Conservation (phyloP, 2,329 filamentous ascomycete species). For the Calonectria honghensis region DNA sequence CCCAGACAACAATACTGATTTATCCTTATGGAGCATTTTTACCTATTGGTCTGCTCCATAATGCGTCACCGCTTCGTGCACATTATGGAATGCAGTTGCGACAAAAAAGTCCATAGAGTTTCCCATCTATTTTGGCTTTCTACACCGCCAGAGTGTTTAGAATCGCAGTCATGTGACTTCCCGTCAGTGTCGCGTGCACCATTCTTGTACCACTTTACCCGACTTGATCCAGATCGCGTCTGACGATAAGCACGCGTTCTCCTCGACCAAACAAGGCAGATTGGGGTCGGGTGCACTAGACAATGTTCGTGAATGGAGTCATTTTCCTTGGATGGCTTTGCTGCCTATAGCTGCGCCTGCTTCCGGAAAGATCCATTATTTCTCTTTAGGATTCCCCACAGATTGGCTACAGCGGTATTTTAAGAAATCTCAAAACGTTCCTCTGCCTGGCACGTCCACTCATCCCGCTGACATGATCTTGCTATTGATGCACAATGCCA, state of each 20-base stretch:
- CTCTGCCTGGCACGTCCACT: constrained; percentile 20
- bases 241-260: constrained; percentile 24
- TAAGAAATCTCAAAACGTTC: not conserved
- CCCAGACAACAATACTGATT: not conserved
- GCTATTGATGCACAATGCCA: constrained; percentile 68
- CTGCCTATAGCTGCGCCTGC: constrained; percentile 37
- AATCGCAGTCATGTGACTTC: constrained; percentile 57
- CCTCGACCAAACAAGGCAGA: constrained; percentile 25
- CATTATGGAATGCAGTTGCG: not conserved
- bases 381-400: not conserved
- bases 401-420: constrained; percentile 13
- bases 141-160: not conserved
- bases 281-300: not conserved
- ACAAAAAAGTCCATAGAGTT: not conserved
- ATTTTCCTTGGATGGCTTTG: constrained; percentile 26
- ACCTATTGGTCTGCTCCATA: not conserved
- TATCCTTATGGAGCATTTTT: not conserved
- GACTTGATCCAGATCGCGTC: constrained; percentile 27
- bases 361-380: constrained; percentile 12
- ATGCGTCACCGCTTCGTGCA: not conserved
- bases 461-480: constrained; percentile 32
- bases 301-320: constrained; percentile 35
- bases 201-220: constrained; percentile 29
- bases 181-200: constrained; percentile 55
- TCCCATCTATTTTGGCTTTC: not conserved